Percentiles rank a stretch among this genome's conserved stretches.
phyloP scores from a whole-genome alignment of 2,329 filamentous ascomycete species.

The Fusarium subtropicale region DNA sequence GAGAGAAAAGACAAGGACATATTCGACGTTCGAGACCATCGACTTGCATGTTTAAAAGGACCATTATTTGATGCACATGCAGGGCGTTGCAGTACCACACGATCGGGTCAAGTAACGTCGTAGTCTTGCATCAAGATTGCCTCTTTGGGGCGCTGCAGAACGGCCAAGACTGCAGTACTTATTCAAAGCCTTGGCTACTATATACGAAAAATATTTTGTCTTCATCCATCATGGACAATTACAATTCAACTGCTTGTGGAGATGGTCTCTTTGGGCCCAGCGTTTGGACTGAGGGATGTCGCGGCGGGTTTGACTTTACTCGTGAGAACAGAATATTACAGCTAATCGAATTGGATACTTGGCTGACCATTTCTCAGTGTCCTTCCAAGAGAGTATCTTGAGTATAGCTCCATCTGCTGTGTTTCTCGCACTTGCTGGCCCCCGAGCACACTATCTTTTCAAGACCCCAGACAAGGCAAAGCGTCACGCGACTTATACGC shows the following conservation, averaged over 20 bases:
- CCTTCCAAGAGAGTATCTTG: constrained; percentile 49
- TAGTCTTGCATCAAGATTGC: background rate
- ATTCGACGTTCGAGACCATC: background rate
- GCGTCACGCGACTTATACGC: constrained; percentile 43
- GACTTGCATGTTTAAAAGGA: background rate
- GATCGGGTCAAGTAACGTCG: background rate
- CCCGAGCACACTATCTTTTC: constrained; percentile 44
- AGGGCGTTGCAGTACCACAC: background rate
- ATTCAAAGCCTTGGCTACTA: background rate
- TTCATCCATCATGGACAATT: constrained; percentile 27
- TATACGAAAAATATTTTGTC: background rate
- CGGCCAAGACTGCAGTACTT: background rate
- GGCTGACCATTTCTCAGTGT: constrained; percentile 40
- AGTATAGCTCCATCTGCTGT: constrained; percentile 41
- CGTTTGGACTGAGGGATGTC: constrained; percentile 47
- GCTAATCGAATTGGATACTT: background rate
- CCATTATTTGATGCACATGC: background rate
- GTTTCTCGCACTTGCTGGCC: constrained; percentile 43
- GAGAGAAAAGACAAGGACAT: background rate
- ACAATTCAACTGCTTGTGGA: constrained; percentile 46
- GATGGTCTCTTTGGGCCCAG: constrained; percentile 49
- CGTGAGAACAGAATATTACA: constrained; percentile 22
- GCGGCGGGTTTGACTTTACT: constrained; percentile 51
- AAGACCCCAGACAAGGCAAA: constrained; percentile 42
- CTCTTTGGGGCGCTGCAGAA: background rate